Conservation (phyloP, 306 rosid species). For the Acacia confusa region DNA sequence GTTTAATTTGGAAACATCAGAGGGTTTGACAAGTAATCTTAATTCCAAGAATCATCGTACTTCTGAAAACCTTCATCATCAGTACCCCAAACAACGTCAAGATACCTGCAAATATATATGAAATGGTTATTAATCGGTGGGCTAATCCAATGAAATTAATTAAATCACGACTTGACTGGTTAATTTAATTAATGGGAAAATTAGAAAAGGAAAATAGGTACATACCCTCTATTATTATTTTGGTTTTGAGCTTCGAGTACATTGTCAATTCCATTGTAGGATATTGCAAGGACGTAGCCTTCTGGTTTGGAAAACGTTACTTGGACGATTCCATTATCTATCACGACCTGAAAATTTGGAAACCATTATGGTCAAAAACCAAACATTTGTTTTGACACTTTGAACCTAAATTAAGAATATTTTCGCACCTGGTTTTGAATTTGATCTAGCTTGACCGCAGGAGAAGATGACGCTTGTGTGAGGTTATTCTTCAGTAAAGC, state of each 20-base stretch:
- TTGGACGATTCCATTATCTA: conserved; percentile 61
- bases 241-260: conserved; percentile 38
- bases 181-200: background rate
- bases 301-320: conserved; percentile 51
- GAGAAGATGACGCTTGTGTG: background rate
- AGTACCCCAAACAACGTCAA: conserved; percentile 56
- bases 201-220: background rate
- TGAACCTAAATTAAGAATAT: background rate
- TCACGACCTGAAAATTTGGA: conserved; percentile 49
- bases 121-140: background rate
- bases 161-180: background rate
- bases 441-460: conserved; percentile 8
- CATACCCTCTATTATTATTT: conserved; percentile 55
- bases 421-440: conserved; percentile 12
- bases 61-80: conserved; percentile 26
- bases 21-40: background rate
- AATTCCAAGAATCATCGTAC: conserved; percentile 30
- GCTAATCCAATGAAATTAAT: background rate
- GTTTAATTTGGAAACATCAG: background rate
- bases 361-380: background rate
- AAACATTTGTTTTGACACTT: background rate
- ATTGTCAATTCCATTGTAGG: conserved; percentile 47
- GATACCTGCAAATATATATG: conserved; percentile 49
- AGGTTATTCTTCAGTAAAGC: background rate
- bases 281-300: conserved; percentile 57